A percentile compares a stretch with the other conserved stretches of the same genome.
phyloP scores from a whole-genome alignment of 495 filamentous ascomycete genomes.

The Tuber borchii region DNA sequence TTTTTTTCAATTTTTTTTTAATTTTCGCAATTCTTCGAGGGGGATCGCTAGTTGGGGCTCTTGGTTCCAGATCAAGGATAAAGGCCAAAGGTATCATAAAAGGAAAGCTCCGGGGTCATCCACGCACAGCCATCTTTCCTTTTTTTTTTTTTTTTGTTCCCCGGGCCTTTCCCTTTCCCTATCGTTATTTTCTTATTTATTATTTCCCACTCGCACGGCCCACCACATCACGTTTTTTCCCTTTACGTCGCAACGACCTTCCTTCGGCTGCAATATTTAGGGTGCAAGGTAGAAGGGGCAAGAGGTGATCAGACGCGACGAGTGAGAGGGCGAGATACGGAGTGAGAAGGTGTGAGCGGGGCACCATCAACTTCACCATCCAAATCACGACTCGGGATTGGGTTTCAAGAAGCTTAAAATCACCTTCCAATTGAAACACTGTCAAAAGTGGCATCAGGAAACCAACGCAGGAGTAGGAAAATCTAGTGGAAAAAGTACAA shows the following conservation, averaged over 20 bases:
- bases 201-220: conserved; percentile 17
- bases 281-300: conserved; percentile 11
- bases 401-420: background rate
- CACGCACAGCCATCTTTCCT: conserved; percentile 29
- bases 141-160: conserved; percentile 16
- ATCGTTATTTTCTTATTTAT: conserved; percentile 13
- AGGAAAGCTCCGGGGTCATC: conserved; percentile 30
- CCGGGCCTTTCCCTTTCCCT: conserved; percentile 4
- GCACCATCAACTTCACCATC: conserved; percentile 3
- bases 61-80: conserved; percentile 32
- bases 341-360: conserved; percentile 22
- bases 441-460: conserved; percentile 2
- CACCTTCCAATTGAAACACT: conserved; percentile 3
- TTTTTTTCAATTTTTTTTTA: conserved; percentile 2
- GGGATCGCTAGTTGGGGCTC: conserved; percentile 26
- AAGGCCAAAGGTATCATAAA: conserved; percentile 14
- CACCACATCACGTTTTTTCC: conserved; percentile 28
- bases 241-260: conserved; percentile 15
- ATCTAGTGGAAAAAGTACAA: background rate
- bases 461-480: background rate
- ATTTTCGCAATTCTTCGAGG: conserved; percentile 17
- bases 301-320: conserved; percentile 16
- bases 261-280: conserved; percentile 17
- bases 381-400: background rate
- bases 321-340: conserved; percentile 15